Base-by-base conservation (phyloP, 192 early-diverging fungal genomes). In the Coemansia guatemalensis region DNA sequence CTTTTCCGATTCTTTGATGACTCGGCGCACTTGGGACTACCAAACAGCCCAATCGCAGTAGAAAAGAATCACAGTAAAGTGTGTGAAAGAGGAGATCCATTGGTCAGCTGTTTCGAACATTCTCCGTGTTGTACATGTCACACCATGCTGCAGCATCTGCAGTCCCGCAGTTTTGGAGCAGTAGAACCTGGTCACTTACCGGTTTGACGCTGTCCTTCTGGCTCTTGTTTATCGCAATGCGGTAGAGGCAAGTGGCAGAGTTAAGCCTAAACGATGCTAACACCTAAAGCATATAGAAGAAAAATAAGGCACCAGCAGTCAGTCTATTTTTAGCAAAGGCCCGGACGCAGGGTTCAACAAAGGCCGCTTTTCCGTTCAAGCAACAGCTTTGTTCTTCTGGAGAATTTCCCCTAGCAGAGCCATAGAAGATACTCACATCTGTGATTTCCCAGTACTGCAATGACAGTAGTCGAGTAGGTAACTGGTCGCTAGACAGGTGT, bases 361-460 rank as follows among this genome's bases (percentile, higher is more conserved):
- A 35, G 14, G 39, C 14, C 14, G 17, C 39, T 44, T 3, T 44
- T 17, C 14, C 17, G 14, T 44, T 44, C 39, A 44, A 17, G 14
- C 39, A 44, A 1, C 5, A 44, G 6, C 6, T 9, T 44, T 17
- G 11, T 44, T 44, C 39, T 44, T 3, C 12, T 8, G 14, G 39
- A 44, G 17, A 17, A 17, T 44, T 2, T 12, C 14, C 33, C 11
- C 14, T 0, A 44, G 39, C 1, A 44, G 12, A 44, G 39, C 33
- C 11, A 44, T 44, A 17, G 39, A 17, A 44, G 39, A 48, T 32
- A 59, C 71, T 59, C 59, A 67, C 78, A 68, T 80, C 73, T 5
- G 69, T 71, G 21, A 80, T 69, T 33, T 80, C 72, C 78, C 78
- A 80, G 56, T 74, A 67, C 65, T 74, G 78, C 65, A 74, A 32